Conservation (phyloP, 2,329 filamentous ascomycete species). For the Coniella lustricola region DNA sequence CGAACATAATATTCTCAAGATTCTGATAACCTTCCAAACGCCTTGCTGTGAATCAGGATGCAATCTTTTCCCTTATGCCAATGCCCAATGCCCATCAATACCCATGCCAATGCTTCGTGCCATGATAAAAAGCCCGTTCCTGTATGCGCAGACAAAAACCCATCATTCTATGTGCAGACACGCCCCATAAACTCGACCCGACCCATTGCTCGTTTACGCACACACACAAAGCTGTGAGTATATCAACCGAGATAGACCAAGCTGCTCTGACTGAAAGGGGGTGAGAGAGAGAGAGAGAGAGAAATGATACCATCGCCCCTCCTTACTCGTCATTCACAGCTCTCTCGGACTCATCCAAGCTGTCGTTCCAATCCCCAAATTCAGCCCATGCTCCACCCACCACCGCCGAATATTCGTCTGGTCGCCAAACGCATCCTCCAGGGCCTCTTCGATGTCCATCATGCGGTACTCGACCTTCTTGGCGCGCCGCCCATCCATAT, state of each 20-base stretch:
- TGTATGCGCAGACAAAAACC: too few relatives aligned
- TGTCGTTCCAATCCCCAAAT: conserved; percentile 72
- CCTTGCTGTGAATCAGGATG: conserved; percentile 9
- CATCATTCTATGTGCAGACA: too few relatives aligned
- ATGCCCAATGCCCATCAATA: neutral
- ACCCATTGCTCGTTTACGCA: too few relatives aligned
- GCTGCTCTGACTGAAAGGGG: too few relatives aligned
- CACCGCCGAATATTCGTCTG: conserved; percentile 67
- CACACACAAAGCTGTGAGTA: too few relatives aligned
- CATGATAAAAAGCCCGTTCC: neutral
- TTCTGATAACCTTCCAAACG: conserved; percentile 13
- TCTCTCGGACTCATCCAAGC: conserved; percentile 85
- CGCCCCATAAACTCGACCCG: too few relatives aligned
- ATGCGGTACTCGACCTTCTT: conserved; percentile 86
- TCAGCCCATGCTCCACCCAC: conserved; percentile 83
- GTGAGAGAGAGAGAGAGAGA: too few relatives aligned
- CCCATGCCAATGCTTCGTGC: neutral
- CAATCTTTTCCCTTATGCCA: neutral
- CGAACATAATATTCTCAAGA: neutral
- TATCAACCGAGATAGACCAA: too few relatives aligned
- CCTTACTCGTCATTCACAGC: conserved; percentile 35
- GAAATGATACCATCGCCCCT: too few relatives aligned
- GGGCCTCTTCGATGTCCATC: conserved; percentile 88
- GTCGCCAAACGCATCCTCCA: conserved; percentile 76
- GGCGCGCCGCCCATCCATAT: conserved; percentile 48